Base-by-base conservation (phyloP, 2,329 filamentous ascomycete genomes). In the Tolypocladium pustulatum region DNA sequence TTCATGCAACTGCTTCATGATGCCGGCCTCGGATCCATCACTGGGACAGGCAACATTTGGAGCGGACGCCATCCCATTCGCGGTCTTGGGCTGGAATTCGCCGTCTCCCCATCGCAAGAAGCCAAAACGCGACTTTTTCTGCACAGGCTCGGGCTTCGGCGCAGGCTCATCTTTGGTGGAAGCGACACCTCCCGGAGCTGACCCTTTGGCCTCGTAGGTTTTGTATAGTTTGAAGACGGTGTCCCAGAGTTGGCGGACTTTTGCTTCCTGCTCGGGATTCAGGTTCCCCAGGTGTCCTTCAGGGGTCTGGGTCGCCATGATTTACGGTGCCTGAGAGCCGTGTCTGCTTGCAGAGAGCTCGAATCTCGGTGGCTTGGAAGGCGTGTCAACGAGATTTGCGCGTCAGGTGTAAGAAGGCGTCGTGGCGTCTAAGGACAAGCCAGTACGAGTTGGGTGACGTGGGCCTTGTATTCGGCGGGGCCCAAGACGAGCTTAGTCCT, bases 21-120 rank as follows among this genome's bases (percentile, higher is more conserved):
- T 89, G 54, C 91, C 92, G 71, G 95, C 93, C 76, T 97, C 97
- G 76, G 25, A 15, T 27, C 97, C 94, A 59, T 96, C 89, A 4
- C 78, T 76, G 15, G 84, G 82, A 32, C 76, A 81, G 30, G 75
- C 72, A 58, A 69, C 75, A 62, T 74, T 78, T 51, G 74, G 64
- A 3, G 72, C 69, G 4, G 71, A 68, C 32, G 65, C 59, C n/a
- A 71, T 66, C 17, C 69, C 65, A 30, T 36, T 36, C 25, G 34
- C 36, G 8, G 68, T 62, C 17, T 70, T 63, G 13, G 73, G 69
- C 41, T 76, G 75, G 20, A 70, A 68, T 22, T 80, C 76, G 58
- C 81, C 77, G 65, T 86, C 85, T 67, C 81, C 83, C 64, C 82
- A 80, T 64, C 83, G 81, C 69, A 94, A 93, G 22, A 93, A 73